phyloP scores from a whole-genome alignment of 2,329 filamentous ascomycete species.

The Fusarium ramigenum region DNA sequence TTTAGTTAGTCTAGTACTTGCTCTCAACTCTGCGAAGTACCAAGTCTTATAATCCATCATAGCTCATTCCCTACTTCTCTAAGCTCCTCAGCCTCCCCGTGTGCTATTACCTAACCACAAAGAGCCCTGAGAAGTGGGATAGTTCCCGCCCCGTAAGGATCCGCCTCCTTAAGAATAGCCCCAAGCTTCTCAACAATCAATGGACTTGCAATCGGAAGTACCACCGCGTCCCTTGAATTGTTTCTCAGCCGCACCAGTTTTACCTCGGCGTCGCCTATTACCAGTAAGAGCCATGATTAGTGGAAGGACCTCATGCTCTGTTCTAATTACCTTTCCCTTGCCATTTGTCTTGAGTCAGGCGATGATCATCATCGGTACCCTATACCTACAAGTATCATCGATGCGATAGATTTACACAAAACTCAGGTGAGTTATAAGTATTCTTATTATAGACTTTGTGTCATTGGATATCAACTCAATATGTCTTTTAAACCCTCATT shows the following conservation, averaged over 20 bases:
- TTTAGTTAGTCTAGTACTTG: too few species aligned
- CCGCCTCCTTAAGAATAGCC: background rate
- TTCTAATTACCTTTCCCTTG: too few species aligned
- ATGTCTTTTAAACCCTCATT: too few species aligned
- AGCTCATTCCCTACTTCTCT: rapidly evolving
- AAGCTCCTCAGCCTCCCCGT: rapidly evolving
- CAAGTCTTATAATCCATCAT: rapidly evolving
- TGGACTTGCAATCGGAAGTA: too few species aligned
- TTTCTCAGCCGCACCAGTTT: background rate
- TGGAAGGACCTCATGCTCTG: rapidly evolving
- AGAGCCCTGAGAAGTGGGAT: background rate
- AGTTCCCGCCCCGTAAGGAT: background rate
- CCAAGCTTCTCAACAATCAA: too few species aligned
- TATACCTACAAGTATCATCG: background rate
- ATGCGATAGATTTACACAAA: too few species aligned
- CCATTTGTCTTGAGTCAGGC: too few species aligned
- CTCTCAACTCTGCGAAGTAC: rapidly evolving
- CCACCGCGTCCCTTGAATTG: too few species aligned
- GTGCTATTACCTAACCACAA: rapidly evolving
- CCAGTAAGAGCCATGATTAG: rapidly evolving
- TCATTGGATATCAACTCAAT: too few species aligned
- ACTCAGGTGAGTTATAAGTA: too few species aligned
- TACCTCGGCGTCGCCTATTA: background rate
- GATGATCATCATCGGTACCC: background rate
- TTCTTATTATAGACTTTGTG: too few species aligned